These are phyloP conservation scores for Suillus hirtellus DNA, from an alignment of 768 basidiomycete species.

Conservation along the genomic window DNA sequence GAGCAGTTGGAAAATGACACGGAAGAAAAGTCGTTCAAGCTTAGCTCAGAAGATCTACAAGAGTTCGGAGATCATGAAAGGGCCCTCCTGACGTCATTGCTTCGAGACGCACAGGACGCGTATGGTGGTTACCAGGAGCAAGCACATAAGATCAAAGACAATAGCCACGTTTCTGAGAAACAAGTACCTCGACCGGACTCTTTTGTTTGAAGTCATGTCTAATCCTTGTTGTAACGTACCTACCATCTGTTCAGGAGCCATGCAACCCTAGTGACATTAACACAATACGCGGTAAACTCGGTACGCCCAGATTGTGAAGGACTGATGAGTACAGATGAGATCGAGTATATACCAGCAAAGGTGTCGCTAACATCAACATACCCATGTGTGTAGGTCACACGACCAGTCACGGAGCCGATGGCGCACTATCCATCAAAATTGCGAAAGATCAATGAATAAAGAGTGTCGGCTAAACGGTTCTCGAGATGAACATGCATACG, in stretches of 20 bases:
- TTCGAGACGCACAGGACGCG: neutral
- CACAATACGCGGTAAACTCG: neutral
- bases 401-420: neutral
- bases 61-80: neutral
- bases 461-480: neutral
- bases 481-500: neutral
- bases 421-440: neutral
- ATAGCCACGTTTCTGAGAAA: neutral
- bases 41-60: neutral
- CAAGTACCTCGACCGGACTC: neutral
- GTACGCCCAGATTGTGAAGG: neutral
- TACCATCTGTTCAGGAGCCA: neutral
- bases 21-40: constrained; percentile 1
- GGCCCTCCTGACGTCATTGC: neutral
- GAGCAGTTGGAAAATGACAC: constrained; percentile 20
- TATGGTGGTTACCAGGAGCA: constrained; percentile 1
- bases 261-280: neutral
- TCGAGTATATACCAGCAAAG: neutral
- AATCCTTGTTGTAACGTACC: neutral
- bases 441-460: neutral
- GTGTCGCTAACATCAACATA: too few species aligned
- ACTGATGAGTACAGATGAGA: neutral
- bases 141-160: neutral
- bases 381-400: neutral
- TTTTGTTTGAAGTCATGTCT: neutral